Evolutionary conservation across 768 basidiomycete genomes (phyloP), one percentile per base, ranked within the genome.

Genomic region (Podaxis mareebaensis): DNA sequence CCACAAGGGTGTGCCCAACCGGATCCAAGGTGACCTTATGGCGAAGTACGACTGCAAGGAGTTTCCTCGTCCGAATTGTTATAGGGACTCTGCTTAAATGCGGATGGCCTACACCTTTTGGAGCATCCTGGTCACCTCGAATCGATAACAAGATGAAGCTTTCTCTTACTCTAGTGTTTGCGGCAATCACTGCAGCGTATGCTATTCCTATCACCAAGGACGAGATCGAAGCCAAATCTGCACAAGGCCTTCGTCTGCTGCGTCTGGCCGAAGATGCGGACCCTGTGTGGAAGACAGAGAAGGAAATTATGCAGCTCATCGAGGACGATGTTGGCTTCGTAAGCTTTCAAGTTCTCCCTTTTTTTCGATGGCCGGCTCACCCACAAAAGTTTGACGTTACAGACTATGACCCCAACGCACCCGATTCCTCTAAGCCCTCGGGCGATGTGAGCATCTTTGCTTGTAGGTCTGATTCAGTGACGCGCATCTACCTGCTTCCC

Each of bases 211-310:
- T 73, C 33, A 65, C 70, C 4, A 39, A 63, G 11, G 56, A 66
- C 4, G 71, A 73, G 55, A 56, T 74, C 46, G 61, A 67, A 42
- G 67, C 67, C 44, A 76, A 77, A 57, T 53, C 69, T n/a, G 73
- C 70, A 8, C 64, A 74, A 48, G 75, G 74, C 3, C 69, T 77
- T 33, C 73, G 72, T 46, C 69, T 77, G 20, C 63, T 78, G 20
- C 70, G 71, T 57, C 67, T 75, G 39, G 67, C 68, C 15, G 69
- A 72, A 22, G 71, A 61, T n/a, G 71, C 61, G 4, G 73, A 73
- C 13, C 73, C 75, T 6, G 71, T 72, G 1, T 76, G 74, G 76
- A 74, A 69, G 58, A 71, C 74, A 0, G 72, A 75, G 33, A 71
- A 68, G 12, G 73, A 76, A 46, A 73, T 70, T 38, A 68, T 73